These are phyloP conservation scores for Backusella mclennaniae DNA, from an alignment of 192 early-diverging fungal genomes.

Conservation along the genomic window DNA sequence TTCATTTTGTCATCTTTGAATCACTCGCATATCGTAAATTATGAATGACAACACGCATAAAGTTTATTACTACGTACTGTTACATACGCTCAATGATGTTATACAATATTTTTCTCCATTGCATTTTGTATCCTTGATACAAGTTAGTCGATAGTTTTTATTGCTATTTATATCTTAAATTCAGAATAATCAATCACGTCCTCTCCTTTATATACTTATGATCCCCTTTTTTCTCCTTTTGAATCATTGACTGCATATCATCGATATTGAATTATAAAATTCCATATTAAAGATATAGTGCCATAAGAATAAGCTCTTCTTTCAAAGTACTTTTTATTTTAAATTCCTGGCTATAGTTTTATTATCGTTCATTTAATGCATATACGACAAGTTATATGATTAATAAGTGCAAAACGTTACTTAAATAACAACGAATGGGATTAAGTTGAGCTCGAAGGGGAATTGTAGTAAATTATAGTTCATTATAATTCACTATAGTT, in stretches of 20 bases:
- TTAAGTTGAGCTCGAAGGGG: not conserved
- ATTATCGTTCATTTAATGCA: not conserved
- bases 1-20: conserved; percentile 5
- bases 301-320: too few relatives aligned
- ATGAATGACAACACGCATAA: conserved; percentile 1
- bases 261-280: not conserved
- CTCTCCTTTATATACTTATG: not conserved
- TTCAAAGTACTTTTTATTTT: not conserved
- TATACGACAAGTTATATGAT: not conserved
- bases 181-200: not conserved
- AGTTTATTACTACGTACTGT: not conserved
- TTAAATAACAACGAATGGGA: not conserved
- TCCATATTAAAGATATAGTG: not conserved
- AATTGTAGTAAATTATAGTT: not conserved
- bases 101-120: not conserved
- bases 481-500: not conserved
- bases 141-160: not conserved
- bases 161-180: not conserved
- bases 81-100: not conserved
- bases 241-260: not conserved
- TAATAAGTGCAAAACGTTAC: not conserved
- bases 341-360: not conserved
- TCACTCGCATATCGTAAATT: not conserved
- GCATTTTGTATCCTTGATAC: not conserved
- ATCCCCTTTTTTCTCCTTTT: not conserved